Evolutionary conservation across 23 red algal species (phyloP).

Genomic region (Gracilariopsis chorda): DNA sequence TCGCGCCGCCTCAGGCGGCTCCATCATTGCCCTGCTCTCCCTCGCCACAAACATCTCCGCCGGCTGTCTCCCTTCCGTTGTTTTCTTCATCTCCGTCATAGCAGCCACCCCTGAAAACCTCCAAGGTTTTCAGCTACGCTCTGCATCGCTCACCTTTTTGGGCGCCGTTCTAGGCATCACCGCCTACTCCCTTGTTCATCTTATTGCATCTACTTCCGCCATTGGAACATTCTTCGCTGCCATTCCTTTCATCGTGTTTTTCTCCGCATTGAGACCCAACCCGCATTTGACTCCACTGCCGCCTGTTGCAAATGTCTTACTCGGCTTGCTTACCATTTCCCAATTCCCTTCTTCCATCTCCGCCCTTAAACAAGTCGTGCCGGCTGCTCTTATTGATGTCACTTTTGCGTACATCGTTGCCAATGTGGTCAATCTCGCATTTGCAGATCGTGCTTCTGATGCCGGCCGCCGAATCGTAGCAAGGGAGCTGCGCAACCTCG

Average conservation of each 20-base stretch:
- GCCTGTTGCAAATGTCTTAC: conserved; percentile 38
- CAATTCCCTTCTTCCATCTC: neutral
- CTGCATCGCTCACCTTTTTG: neutral
- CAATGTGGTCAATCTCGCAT: conserved; percentile 10
- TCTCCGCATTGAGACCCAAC: conserved; percentile 61
- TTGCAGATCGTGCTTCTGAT: conserved; percentile 6
- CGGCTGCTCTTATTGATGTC: conserved; percentile 5
- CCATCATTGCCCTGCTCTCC: neutral
- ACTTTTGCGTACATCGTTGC: conserved; percentile 33
- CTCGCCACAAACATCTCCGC: neutral
- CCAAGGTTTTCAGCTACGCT: conserved; percentile 56
- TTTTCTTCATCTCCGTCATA: conserved; percentile 48
- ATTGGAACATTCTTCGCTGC: conserved; percentile 38
- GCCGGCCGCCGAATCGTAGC: conserved; percentile 45
- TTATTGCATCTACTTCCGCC: neutral
- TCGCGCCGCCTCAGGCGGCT: conserved; percentile 24
- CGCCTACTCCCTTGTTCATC: conserved; percentile 10
- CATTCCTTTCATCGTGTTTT: conserved; percentile 45
- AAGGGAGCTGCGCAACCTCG: conserved; percentile 27
- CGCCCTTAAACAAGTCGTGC: neutral
- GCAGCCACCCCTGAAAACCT: conserved; percentile 48
- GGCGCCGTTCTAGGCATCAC: conserved; percentile 32
- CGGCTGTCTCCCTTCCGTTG: conserved; percentile 30
- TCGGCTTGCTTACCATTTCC: conserved; percentile 64
- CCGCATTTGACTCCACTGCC: conserved; percentile 43